Evolutionary conservation across 2,329 filamentous ascomycete genomes (phyloP).

Genomic region (Aspergillus amoenus): DNA sequence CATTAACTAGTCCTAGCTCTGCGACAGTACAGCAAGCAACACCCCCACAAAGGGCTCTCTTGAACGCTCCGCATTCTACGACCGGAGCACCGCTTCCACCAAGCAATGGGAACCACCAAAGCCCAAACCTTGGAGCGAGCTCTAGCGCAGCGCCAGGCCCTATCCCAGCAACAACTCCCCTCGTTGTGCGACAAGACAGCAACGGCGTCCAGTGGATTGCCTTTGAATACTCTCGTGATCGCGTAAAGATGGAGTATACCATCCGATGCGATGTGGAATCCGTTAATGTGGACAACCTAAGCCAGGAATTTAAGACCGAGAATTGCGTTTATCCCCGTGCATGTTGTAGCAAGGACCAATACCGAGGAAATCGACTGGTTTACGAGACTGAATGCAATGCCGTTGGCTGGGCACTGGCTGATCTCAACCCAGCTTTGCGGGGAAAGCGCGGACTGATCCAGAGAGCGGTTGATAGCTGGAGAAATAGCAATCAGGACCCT

Average conservation of each 20-base stretch:
- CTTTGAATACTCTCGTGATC: constrained; percentile 94
- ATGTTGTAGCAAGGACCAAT: constrained; percentile 92
- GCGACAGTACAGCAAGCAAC: constrained; percentile 42
- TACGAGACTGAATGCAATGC: constrained; percentile 99
- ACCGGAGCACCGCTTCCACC: constrained; percentile 51
- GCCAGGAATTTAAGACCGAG: constrained; percentile 89
- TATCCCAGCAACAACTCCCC: constrained; percentile 91
- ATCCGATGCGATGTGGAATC: constrained; percentile 98
- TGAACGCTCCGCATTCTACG: constrained; percentile 47
- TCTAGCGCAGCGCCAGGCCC: constrained; percentile 91
- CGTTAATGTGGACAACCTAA: constrained; percentile 82
- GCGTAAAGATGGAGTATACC: constrained; percentile 99
- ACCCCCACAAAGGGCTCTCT: constrained; percentile 34
- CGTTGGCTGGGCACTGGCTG: constrained; percentile 97
- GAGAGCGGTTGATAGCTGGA: constrained; percentile 95
- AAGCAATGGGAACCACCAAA: constrained; percentile 28
- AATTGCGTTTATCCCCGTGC: constrained; percentile 98
- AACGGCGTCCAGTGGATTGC: constrained; percentile 99
- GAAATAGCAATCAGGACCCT: constrained; percentile 97
- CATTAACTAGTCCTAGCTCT: constrained; percentile 63
- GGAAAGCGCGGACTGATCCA: constrained; percentile 96
- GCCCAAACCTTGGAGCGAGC: constrained; percentile 62
- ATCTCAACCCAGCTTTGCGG: constrained; percentile 84
- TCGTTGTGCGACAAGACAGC: constrained; percentile 90
- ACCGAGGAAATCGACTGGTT: constrained; percentile 89